Conservation (phyloP, 2,329 filamentous ascomycete genomes). For the Fonsecaea pugnacius region DNA sequence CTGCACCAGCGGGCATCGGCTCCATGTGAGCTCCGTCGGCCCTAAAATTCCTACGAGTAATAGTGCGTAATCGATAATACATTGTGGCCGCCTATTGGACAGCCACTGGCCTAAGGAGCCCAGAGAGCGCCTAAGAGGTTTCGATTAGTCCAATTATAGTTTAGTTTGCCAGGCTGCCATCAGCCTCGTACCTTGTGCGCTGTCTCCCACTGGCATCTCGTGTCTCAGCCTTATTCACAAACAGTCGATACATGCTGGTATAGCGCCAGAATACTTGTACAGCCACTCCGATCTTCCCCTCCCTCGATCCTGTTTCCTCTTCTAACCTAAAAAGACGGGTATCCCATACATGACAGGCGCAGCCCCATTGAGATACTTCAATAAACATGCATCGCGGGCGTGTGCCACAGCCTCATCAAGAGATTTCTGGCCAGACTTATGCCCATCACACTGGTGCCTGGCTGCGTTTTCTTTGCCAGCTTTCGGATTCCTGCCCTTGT, state of each 20-base stretch:
- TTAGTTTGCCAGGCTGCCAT: background rate
- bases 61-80: too few species aligned
- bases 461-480: conserved; percentile 40
- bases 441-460: conserved; percentile 42
- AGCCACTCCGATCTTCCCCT: background rate
- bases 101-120: background rate
- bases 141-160: background rate
- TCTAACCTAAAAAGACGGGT: conserved; percentile 72
- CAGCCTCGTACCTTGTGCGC: background rate
- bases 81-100: background rate
- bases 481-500: conserved; percentile 40
- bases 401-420: conserved; percentile 80
- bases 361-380: conserved; percentile 90
- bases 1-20: background rate
- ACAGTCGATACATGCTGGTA: background rate
- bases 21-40: background rate
- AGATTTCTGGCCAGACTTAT: conserved; percentile 50
- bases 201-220: background rate
- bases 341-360: conserved; percentile 94
- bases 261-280: background rate
- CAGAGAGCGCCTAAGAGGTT: background rate
- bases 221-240: background rate
- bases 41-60: background rate
- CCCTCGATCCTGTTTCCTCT: background rate
- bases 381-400: conserved; percentile 77